These are phyloP conservation scores for Prunus padus DNA, from an alignment of 306 rosid species.

Conservation along the genomic window DNA sequence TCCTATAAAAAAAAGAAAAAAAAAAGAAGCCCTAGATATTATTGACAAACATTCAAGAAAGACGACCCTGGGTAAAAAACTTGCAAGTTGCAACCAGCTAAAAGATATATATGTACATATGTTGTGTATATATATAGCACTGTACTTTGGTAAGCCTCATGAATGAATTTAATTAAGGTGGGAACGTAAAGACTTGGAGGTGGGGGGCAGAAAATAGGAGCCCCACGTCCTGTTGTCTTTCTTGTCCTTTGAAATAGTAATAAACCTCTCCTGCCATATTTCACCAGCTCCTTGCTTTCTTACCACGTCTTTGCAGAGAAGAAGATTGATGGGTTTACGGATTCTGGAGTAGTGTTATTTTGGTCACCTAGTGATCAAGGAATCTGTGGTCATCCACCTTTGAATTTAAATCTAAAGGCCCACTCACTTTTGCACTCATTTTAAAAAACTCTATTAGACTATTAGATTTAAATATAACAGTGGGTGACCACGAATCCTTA, in stretches of 20 bases:
- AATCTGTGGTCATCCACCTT: too few relatives aligned
- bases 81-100: background rate
- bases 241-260: slow-evolving; percentile 51
- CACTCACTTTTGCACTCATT: too few relatives aligned
- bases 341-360: too few relatives aligned
- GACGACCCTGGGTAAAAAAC: background rate
- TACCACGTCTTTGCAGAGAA: slow-evolving; percentile 66
- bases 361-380: too few relatives aligned
- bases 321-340: slow-evolving; percentile 68
- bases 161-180: slow-evolving; percentile 3
- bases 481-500: too few relatives aligned
- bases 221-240: slow-evolving; percentile 47
- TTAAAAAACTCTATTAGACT: too few relatives aligned
- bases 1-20: too few relatives aligned
- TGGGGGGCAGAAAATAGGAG: slow-evolving; percentile 44
- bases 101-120: background rate
- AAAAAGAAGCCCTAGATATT: too few relatives aligned
- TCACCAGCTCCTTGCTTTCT: slow-evolving; percentile 63
- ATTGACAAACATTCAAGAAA: background rate
- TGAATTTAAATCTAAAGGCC: too few relatives aligned
- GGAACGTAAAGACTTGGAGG: slow-evolving; percentile 42
- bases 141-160: background rate
- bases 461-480: too few relatives aligned
- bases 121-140: background rate
- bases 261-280: slow-evolving; percentile 31